These are phyloP conservation scores for Acanthochlamys bracteata DNA, from an alignment of 106 monocot species.

Conservation along the genomic window DNA sequence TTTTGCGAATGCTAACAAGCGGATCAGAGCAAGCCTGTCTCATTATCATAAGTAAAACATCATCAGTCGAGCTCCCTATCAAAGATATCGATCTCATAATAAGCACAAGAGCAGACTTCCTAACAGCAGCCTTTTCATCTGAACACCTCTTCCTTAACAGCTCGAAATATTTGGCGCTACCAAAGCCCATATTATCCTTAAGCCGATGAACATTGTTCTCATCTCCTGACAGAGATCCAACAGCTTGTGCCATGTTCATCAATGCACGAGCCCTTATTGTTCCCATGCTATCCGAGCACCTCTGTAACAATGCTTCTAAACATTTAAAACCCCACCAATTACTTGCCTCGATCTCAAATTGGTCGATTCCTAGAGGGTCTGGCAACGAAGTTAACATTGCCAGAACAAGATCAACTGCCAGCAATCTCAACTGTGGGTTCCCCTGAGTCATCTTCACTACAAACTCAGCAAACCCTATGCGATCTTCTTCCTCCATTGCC, in stretches of 20 bases:
- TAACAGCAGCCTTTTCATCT: conserved; percentile 93
- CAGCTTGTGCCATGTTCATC: conserved; percentile 48
- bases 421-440: conserved; percentile 55
- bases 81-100: conserved; percentile 48
- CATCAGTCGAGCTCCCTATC: conserved; percentile 51
- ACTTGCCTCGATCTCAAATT: background rate
- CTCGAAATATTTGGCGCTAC: conserved; percentile 28
- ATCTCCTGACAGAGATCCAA: conserved; percentile 36
- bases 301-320: conserved; percentile 39
- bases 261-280: conserved; percentile 74
- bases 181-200: conserved; percentile 21
- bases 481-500: conserved; percentile 45
- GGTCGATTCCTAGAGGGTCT: conserved; percentile 23
- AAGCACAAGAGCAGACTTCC: conserved; percentile 74
- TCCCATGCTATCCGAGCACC: conserved; percentile 60
- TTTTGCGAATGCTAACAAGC: conserved; percentile 86
- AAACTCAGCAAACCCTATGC: conserved; percentile 38
- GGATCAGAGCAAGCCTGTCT: conserved; percentile 81
- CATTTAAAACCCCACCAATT: conserved; percentile 37
- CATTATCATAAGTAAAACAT: conserved; percentile 41
- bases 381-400: conserved; percentile 48
- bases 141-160: conserved; percentile 55
- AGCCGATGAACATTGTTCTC: conserved; percentile 20
- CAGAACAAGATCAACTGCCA: conserved; percentile 70
- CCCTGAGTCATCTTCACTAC: conserved; percentile 62